phyloP scores from a whole-genome alignment of 2,329 filamentous ascomycete genomes.

The Neofusicoccum umdonicola region DNA sequence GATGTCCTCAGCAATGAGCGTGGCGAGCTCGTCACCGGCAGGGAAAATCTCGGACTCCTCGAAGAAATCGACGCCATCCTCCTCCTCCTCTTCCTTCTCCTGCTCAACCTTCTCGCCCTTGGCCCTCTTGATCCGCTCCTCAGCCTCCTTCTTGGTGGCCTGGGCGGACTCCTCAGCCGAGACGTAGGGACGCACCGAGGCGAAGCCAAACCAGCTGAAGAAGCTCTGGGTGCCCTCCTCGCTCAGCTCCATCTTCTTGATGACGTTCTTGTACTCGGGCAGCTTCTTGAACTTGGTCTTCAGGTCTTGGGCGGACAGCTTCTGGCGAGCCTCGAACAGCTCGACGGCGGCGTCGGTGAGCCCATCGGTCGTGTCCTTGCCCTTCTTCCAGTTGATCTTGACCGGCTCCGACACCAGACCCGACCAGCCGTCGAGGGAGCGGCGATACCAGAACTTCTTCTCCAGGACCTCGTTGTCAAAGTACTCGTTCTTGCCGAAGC shows the following conservation, averaged over 20 bases:
- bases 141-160: conserved; percentile 60
- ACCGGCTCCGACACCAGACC: conserved; percentile 88
- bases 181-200: conserved; percentile 62
- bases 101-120: conserved; percentile 39
- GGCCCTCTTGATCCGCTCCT: conserved; percentile 51
- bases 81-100: conserved; percentile 52
- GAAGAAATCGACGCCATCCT: conserved; percentile 62
- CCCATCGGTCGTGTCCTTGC: conserved; percentile 79
- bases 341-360: conserved; percentile 71
- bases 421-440: conserved; percentile 64
- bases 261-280: conserved; percentile 55
- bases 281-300: conserved; percentile 54
- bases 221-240: conserved; percentile 71
- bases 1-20: conserved; percentile 79
- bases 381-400: conserved; percentile 72
- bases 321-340: conserved; percentile 59
- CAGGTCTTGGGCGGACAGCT: conserved; percentile 20
- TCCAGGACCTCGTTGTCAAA: conserved; percentile 76
- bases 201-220: conserved; percentile 85
- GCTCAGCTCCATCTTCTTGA: conserved; percentile 54
- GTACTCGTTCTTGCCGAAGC: conserved; percentile 77
- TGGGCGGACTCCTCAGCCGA: conserved; percentile 68
- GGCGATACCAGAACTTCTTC: conserved; percentile 90
- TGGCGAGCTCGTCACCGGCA: conserved; percentile 78
- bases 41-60: conserved; percentile 80